Conservation (phyloP, 1,284 basidiomycete genomes). For the Clitocybe nebularis region DNA sequence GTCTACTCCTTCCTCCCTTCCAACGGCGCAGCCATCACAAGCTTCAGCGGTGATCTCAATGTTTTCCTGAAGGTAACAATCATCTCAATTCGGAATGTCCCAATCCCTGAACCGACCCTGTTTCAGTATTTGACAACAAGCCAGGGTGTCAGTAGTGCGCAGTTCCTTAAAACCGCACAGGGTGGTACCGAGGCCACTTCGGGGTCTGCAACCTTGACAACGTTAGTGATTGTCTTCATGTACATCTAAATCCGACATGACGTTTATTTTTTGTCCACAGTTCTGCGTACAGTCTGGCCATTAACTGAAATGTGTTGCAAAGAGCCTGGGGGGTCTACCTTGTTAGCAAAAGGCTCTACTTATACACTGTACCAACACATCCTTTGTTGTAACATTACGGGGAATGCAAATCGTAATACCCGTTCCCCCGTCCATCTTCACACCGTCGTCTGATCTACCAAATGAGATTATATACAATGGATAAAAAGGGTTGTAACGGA, state of each 20-base stretch:
- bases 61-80: slow-evolving; percentile 46
- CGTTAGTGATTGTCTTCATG: slow-evolving; percentile 28
- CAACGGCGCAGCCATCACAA: slow-evolving; percentile 35
- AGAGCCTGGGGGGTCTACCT: neutral
- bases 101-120: neutral
- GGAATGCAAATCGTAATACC: no score
- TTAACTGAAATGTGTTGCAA: slow-evolving; percentile 33
- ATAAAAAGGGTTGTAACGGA: neutral
- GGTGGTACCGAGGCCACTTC: slow-evolving; percentile 55
- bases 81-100: neutral
- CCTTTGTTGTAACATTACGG: no score
- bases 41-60: slow-evolving; percentile 54
- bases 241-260: slow-evolving; percentile 7
- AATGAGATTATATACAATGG: neutral
- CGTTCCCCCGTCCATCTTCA: no score
- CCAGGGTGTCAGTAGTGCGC: slow-evolving; percentile 40
- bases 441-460: no score
- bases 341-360: no score
- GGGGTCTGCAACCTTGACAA: slow-evolving; percentile 50
- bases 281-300: slow-evolving; percentile 34
- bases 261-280: slow-evolving; percentile 20
- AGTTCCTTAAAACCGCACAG: slow-evolving; percentile 53
- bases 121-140: slow-evolving; percentile 48
- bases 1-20: slow-evolving; percentile 63
- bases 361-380: no score